Percentiles rank a stretch among this genome's conserved stretches.
These are phyloP conservation scores for Stemphylium vesicarium DNA, from an alignment of 2,329 filamentous ascomycete species.

Conservation along the genomic window DNA sequence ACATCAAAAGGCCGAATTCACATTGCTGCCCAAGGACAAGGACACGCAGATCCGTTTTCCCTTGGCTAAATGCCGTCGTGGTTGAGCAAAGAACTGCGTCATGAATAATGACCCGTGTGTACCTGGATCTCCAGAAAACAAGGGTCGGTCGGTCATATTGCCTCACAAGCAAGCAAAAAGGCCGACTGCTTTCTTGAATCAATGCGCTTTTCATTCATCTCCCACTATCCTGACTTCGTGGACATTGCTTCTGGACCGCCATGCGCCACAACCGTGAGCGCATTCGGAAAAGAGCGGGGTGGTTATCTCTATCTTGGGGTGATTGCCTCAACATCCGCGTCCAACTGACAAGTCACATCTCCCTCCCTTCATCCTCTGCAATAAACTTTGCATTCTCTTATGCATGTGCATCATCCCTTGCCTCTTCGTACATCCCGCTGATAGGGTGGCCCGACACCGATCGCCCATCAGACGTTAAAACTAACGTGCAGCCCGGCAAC, in stretches of 20 bases:
- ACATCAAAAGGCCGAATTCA: not conserved
- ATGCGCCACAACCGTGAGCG: not conserved
- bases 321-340: not conserved
- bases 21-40: no score
- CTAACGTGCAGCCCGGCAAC: slow-evolving; percentile 21
- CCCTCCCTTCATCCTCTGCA: not conserved
- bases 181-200: not conserved
- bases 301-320: not conserved
- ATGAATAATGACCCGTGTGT: not conserved
- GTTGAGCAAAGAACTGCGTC: not conserved
- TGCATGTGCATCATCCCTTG: slow-evolving; percentile 20
- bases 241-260: not conserved
- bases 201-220: not conserved
- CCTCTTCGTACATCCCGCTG: slow-evolving; percentile 19
- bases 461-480: slow-evolving; percentile 25
- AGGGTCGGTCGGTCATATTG: not conserved
- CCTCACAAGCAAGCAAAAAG: no score
- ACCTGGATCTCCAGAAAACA: no score
- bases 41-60: no score
- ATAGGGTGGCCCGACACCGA: slow-evolving; percentile 11
- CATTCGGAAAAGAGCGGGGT: no score
- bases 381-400: slow-evolving; percentile 10
- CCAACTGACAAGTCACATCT: not conserved
- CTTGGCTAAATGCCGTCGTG: no score
- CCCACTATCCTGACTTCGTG: not conserved